Conservation (phyloP, 1,139 yeast genomes). For the Pichia sp. region DNA sequence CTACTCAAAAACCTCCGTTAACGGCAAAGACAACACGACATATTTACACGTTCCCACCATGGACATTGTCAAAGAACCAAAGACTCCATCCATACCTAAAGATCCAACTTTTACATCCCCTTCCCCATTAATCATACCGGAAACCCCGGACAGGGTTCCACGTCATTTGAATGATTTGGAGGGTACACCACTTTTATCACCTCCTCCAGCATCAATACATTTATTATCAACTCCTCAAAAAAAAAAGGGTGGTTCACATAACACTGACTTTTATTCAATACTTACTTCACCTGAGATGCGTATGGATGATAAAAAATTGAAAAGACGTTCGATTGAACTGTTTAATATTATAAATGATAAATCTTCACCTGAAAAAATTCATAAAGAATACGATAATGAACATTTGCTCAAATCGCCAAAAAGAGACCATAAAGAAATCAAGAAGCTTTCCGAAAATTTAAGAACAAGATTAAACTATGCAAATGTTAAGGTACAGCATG, state of each 20-base stretch:
- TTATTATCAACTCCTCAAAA: constrained; percentile 22
- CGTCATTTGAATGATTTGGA: constrained; percentile 21
- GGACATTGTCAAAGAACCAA: constrained; percentile 16
- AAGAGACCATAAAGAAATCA: constrained; percentile 28
- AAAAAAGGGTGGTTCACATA: constrained; percentile 18
- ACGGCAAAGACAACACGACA: background rate
- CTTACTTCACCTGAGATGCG: constrained; percentile 30
- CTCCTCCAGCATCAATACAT: constrained; percentile 11
- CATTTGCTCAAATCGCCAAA: constrained; percentile 13
- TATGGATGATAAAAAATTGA: constrained; percentile 19
- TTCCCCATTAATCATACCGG: constrained; percentile 5
- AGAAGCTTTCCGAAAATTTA: constrained; percentile 30
- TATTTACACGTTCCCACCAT: background rate
- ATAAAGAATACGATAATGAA: constrained; percentile 11
- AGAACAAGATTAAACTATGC: constrained; percentile 31
- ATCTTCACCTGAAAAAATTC: constrained; percentile 25
- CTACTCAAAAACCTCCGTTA: background rate
- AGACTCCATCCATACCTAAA: constrained; percentile 21
- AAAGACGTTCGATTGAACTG: constrained; percentile 28
- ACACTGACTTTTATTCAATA: constrained; percentile 28
- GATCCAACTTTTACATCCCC: constrained; percentile 14
- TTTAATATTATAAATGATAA: constrained; percentile 20
- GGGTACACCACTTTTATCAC: constrained; percentile 28
- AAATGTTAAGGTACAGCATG: constrained; percentile 30
- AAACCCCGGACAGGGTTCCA: constrained; percentile 29